Percentiles rank a stretch among this genome's conserved stretches.
phyloP scores from a whole-genome alignment of 2,329 filamentous ascomycete species.

The Fusarium sp. region DNA sequence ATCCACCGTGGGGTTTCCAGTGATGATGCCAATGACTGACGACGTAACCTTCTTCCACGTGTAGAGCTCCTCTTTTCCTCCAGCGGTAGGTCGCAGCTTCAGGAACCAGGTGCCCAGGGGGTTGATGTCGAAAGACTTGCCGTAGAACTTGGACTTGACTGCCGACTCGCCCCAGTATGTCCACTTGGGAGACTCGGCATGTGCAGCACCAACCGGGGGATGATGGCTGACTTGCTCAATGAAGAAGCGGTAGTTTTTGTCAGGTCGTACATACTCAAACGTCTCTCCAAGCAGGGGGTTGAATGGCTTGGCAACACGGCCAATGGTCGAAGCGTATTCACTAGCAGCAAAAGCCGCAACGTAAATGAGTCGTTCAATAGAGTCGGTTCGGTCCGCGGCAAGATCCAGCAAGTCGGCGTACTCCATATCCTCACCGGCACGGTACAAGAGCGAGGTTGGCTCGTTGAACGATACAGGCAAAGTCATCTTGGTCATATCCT shows the following conservation, averaged over 20 bases:
- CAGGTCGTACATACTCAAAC: constrained; percentile 92
- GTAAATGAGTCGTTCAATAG: constrained; percentile 90
- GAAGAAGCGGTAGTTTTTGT: constrained; percentile 98
- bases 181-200: constrained; percentile 92
- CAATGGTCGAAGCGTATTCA: constrained; percentile 96
- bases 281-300: constrained; percentile 96
- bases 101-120: constrained; percentile 97
- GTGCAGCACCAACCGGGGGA: constrained; percentile 90
- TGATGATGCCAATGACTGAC: constrained; percentile 98
- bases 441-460: constrained; percentile 91
- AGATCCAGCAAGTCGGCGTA: constrained; percentile 91
- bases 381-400: constrained; percentile 83
- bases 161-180: constrained; percentile 97
- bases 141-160: constrained; percentile 96
- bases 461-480: constrained; percentile 98
- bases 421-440: constrained; percentile 97
- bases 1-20: constrained; percentile 93
- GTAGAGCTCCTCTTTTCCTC: constrained; percentile 84
- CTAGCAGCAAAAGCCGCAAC: constrained; percentile 95
- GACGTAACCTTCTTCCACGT: constrained; percentile 99
- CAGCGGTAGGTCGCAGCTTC: constrained; percentile 76
- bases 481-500: constrained; percentile 99
- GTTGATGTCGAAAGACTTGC: constrained; percentile 97
- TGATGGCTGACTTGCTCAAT: constrained; percentile 99
- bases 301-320: constrained; percentile 96